Evolutionary conservation across 164 flowering plant species (phyloP).

Genomic region (Vitis rupestris): DNA sequence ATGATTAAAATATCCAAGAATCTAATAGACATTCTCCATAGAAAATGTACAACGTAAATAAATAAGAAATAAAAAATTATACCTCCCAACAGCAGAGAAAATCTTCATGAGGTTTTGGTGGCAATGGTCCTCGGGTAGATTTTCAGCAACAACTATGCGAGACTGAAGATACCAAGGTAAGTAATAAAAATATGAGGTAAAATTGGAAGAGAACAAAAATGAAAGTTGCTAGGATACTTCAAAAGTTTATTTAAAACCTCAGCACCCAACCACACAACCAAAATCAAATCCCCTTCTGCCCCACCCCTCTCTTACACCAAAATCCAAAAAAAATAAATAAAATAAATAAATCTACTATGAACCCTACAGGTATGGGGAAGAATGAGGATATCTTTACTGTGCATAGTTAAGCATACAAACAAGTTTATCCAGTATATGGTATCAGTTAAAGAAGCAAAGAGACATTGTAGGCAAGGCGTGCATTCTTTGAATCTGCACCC

Average conservation of each 20-base stretch:
- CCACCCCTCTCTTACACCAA: too few relatives aligned
- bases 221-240: too few relatives aligned
- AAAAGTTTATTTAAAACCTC: too few relatives aligned
- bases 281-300: too few relatives aligned
- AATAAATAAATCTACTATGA: too few relatives aligned
- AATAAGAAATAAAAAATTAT: slow-evolving; percentile 5
- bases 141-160: slow-evolving; percentile 88
- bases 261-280: too few relatives aligned
- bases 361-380: too few relatives aligned
- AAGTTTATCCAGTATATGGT: too few relatives aligned
- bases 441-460: background rate
- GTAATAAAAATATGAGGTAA: background rate
- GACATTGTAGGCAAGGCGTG: background rate
- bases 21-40: background rate
- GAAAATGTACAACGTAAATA: background rate
- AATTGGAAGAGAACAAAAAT: background rate
- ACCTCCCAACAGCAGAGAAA: slow-evolving; percentile 91
- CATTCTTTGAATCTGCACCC: background rate
- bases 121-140: slow-evolving; percentile 93
- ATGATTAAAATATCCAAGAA: background rate
- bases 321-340: background rate
- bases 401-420: background rate
- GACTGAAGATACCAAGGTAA: slow-evolving; percentile 43
- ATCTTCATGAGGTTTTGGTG: slow-evolving; percentile 91
- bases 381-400: too few relatives aligned